These are phyloP conservation scores for Oryza australiensis DNA, from an alignment of 176 grass and related monocot species.

Conservation along the genomic window DNA sequence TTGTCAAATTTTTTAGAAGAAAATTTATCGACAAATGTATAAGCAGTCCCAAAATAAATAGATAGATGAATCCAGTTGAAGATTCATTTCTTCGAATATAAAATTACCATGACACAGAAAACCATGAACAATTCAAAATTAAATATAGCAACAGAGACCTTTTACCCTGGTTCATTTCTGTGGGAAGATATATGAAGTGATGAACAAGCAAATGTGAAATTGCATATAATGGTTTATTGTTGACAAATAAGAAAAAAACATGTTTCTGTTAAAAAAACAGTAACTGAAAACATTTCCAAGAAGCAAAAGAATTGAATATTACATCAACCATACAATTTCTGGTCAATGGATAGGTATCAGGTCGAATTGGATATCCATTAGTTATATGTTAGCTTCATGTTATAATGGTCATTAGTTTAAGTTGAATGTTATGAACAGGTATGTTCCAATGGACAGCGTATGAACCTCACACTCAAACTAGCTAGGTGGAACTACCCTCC, in stretches of 20 bases:
- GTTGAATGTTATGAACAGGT: slow-evolving; percentile 5
- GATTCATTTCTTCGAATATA: neutral
- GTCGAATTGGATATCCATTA: neutral
- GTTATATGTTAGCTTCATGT: neutral
- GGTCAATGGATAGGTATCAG: neutral
- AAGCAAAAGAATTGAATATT: slow-evolving; percentile 7
- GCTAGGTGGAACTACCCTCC: neutral
- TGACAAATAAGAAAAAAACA: slow-evolving; percentile 1
- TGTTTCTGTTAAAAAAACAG: neutral
- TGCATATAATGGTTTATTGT: neutral
- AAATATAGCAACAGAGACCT: neutral
- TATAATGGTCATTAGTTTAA: neutral
- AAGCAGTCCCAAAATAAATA: neutral
- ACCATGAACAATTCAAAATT: neutral
- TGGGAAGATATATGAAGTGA: too few relatives aligned
- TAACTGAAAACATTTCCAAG: neutral
- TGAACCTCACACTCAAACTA: neutral
- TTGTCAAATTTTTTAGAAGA: too few relatives aligned
- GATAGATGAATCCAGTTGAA: neutral
- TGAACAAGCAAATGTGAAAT: neutral
- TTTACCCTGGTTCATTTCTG: neutral
- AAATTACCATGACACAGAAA: neutral
- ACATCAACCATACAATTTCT: neutral
- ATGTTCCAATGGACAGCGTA: neutral
- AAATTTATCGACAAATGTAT: too few relatives aligned